A percentile compares a stretch with the other conserved stretches of the same genome.
Conservation (phyloP, 495 filamentous ascomycete genomes). For the Cercophora sp. region DNA sequence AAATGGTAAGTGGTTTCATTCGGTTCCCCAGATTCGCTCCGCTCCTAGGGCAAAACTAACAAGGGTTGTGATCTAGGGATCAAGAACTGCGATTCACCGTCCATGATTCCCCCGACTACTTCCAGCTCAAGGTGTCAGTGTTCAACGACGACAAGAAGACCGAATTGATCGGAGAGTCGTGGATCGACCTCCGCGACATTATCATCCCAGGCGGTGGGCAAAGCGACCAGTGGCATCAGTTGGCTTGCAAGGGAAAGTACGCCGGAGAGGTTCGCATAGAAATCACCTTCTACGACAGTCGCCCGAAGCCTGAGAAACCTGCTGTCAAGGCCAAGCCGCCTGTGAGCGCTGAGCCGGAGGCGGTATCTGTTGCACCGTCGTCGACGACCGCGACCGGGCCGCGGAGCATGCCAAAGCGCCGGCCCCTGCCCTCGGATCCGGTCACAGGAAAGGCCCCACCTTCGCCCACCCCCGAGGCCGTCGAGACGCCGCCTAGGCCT, state of each 20-base stretch:
- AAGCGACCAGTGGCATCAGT: constrained; percentile 83
- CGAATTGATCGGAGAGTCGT: constrained; percentile 90
- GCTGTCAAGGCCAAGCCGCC: constrained; percentile 48
- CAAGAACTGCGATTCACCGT: constrained; percentile 95
- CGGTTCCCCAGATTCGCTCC: too few relatives aligned
- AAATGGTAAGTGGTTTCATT: constrained; percentile 89
- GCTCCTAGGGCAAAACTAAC: constrained; percentile 9
- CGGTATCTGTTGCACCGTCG: constrained; percentile 23
- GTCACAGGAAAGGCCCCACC: constrained; percentile 47
- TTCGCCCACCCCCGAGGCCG: constrained; percentile 31
- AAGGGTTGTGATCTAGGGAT: constrained; percentile 59
- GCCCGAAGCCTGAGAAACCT: constrained; percentile 68
- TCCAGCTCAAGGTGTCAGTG: constrained; percentile 85
- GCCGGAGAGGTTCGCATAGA: constrained; percentile 93
- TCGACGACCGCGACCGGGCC: constrained; percentile 39
- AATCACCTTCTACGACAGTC: constrained; percentile 90
- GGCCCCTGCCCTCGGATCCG: constrained; percentile 74
- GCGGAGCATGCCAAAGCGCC: constrained; percentile 54
- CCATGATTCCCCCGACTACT: constrained; percentile 94
- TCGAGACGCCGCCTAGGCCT: constrained; percentile 36
- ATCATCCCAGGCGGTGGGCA: constrained; percentile 84
- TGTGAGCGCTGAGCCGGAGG: constrained; percentile 22
- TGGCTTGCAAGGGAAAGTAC: constrained; percentile 87
- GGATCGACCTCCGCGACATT: constrained; percentile 76
- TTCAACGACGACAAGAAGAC: constrained; percentile 98